These are phyloP conservation scores for Nemania sp. DNA, from an alignment of 2,329 filamentous ascomycete species.

Conservation along the genomic window DNA sequence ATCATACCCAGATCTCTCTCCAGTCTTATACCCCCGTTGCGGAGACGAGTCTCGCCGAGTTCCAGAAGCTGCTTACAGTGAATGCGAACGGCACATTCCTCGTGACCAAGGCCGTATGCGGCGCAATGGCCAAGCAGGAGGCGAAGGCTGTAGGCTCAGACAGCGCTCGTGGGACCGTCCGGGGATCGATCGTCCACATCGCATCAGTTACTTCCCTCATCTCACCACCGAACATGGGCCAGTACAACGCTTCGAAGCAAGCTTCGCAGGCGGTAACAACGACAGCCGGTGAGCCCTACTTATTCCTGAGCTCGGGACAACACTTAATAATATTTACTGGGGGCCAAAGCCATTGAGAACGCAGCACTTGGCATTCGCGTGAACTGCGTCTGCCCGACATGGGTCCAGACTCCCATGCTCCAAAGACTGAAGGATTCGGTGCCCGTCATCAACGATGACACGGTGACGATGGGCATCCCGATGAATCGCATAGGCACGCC, in stretches of 20 bases:
- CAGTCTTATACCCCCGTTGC: neutral
- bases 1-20: neutral
- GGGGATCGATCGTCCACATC: neutral
- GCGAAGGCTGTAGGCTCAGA: neutral
- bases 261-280: neutral
- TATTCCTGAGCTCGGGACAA: neutral
- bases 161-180: neutral
- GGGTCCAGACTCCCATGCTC: conserved; percentile 36
- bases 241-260: neutral
- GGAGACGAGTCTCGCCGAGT: neutral
- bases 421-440: neutral
- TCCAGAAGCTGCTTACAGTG: neutral
- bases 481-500: neutral
- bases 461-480: neutral
- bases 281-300: neutral
- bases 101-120: neutral
- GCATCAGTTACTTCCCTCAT: neutral
- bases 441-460: neutral
- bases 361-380: conserved; percentile 33
- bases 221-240: neutral
- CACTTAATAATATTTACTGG: neutral
- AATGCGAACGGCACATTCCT: neutral
- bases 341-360: conserved; percentile 27
- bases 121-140: neutral
- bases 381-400: conserved; percentile 38